A percentile compares a stretch with the other conserved stretches of the same genome.
These are phyloP conservation scores for Diaporthe aspalathi DNA, from an alignment of 2,329 filamentous ascomycete species.

Conservation along the genomic window DNA sequence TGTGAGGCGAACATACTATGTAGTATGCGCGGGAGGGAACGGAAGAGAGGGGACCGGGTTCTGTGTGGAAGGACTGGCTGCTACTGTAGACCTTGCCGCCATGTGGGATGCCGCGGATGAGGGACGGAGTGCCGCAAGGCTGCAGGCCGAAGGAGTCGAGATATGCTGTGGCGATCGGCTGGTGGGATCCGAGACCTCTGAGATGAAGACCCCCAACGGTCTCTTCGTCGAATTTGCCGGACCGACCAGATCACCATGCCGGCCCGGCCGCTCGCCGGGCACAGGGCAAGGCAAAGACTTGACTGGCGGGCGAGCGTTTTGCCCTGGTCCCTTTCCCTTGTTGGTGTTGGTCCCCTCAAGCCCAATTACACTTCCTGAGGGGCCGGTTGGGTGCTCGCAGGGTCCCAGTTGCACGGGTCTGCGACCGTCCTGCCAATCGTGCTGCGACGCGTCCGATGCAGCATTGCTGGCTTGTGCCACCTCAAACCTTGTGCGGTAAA, in stretches of 20 bases:
- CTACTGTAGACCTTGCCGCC: slow-evolving; percentile 19
- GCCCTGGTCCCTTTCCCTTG: neutral
- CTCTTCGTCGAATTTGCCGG: neutral
- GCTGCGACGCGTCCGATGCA: slow-evolving; percentile 27
- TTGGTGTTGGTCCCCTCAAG: neutral
- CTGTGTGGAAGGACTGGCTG: slow-evolving; percentile 1
- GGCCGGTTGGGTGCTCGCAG: too few species aligned
- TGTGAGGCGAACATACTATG: neutral
- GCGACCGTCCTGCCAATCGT: slow-evolving; percentile 6
- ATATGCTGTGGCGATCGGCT: slow-evolving; percentile 22
- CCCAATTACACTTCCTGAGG: too few species aligned
- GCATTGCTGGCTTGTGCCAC: slow-evolving; percentile 29
- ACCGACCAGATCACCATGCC: neutral
- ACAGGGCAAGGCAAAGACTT: neutral
- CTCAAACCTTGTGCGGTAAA: slow-evolving; percentile 30
- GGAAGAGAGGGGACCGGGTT: neutral
- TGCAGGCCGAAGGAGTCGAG: slow-evolving; percentile 18
- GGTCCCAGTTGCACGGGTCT: neutral
- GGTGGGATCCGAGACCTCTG: slow-evolving; percentile 19
- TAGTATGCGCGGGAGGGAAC: too few species aligned
- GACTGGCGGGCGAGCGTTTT: neutral
- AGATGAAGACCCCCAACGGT: slow-evolving; percentile 2
- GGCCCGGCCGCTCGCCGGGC: slow-evolving; percentile 2
- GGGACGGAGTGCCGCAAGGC: slow-evolving; percentile 14
- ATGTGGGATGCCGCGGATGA: slow-evolving; percentile 15